Evolutionary conservation across 805 yeast species (phyloP), one percentile per base, ranked within the genome.

Genomic region (Maudiozyma bulderi): DNA sequence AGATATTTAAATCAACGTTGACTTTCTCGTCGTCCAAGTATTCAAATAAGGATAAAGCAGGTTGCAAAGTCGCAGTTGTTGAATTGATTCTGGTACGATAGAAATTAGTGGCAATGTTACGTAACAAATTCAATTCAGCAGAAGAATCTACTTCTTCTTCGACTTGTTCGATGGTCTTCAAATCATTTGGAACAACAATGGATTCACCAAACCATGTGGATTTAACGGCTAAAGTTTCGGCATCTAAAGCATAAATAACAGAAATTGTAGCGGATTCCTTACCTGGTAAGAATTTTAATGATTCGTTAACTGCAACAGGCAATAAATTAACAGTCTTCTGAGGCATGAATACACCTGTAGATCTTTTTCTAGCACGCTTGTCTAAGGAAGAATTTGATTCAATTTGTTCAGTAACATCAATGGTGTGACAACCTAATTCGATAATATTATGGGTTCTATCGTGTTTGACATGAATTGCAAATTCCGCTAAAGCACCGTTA

Each of bases 341-440:
- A 11, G 95, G 93, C 65, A 90, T 75, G 60, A 82, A 85, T 3
- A 91, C 97, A 7, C 96, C 81, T 4, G 91, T 80, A 1, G 95
- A 88, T 63, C 98, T 78, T 70, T 87, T 89, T 67, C 87, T 86
- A 0, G 95, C 85, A 63, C 91, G 89, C 53, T 90, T 81, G 61
- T 93, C 99, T 52, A 91, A 70, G 8, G 80, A 69, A 0, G 95
- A 80, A 13, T 89, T 91, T 40, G 80, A 83, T 55, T 77, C 80
- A 47, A 91, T 67, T 56, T 73, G 86, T 43, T 80, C 80, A 3
- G 95, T 73, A 5, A 84, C 81, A 68, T 93, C 99, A 33, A 85
- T 74, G 43, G 85, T 78, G 65, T 93, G 98, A 61, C 90, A 81
- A 40, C 95, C 96, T 40, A 93, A 68, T 61, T 85, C 95, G 52